These are phyloP conservation scores for Saccharomyces jurei DNA, from an alignment of 805 yeast genomes.

Conservation along the genomic window DNA sequence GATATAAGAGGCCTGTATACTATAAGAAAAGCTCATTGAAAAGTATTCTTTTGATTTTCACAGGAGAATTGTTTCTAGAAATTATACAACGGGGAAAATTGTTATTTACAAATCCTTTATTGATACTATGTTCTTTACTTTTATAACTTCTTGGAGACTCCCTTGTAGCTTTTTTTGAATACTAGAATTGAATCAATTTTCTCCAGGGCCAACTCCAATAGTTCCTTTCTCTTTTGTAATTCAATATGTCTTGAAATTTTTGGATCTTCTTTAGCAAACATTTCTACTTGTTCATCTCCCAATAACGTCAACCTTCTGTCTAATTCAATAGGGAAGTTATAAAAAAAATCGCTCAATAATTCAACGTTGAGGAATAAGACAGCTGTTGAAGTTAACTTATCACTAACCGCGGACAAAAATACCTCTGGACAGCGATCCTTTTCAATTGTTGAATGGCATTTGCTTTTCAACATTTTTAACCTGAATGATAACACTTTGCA, in stretches of 20 bases:
- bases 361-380: slow-evolving; percentile 90
- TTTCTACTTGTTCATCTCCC: slow-evolving; percentile 69
- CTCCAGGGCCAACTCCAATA: slow-evolving; percentile 71
- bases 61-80: background rate
- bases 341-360: slow-evolving; percentile 86
- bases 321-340: slow-evolving; percentile 89
- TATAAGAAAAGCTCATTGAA: background rate
- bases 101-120: background rate
- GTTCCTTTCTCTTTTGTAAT: slow-evolving; percentile 84
- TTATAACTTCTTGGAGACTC: slow-evolving; percentile 8
- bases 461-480: slow-evolving; percentile 61
- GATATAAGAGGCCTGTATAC: background rate
- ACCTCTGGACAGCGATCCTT: slow-evolving; percentile 92
- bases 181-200: slow-evolving; percentile 61
- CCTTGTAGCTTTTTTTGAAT: slow-evolving; percentile 31
- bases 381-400: slow-evolving; percentile 87
- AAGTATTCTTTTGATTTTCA: background rate
- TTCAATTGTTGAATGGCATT: slow-evolving; percentile 70
- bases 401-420: slow-evolving; percentile 84
- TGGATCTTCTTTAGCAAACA: slow-evolving; percentile 91
- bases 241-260: slow-evolving; percentile 85
- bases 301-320: slow-evolving; percentile 63
- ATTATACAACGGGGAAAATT: background rate
- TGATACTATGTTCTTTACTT: background rate
- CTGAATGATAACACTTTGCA: slow-evolving; percentile 63